A percentile compares a stretch with the other conserved stretches of the same genome.
Evolutionary conservation across 306 rosid genomes (phyloP).

Genomic region (Hylodesmum podocarpum): DNA sequence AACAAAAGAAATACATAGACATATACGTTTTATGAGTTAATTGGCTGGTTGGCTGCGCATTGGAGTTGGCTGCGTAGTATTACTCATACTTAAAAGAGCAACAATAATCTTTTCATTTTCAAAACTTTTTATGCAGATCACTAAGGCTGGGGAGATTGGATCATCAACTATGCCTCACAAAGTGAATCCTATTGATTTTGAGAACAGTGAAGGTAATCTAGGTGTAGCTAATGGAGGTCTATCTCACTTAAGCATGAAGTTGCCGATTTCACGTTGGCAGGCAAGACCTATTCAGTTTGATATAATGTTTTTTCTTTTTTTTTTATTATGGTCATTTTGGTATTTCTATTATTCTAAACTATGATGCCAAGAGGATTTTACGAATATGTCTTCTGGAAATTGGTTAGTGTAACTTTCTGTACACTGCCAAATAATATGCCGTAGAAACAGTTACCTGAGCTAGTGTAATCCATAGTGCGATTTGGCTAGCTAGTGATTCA

Average conservation of each 20-base stretch:
- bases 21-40: no score
- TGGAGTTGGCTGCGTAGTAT: no score
- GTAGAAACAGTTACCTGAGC: not conserved
- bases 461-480: not conserved
- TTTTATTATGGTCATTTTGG: not conserved
- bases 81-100: no score
- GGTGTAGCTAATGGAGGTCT: conserved; percentile 76
- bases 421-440: not conserved
- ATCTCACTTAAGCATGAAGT: conserved; percentile 76
- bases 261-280: conserved; percentile 93
- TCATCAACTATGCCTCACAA: conserved; percentile 97
- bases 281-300: conserved; percentile 39
- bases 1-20: no score
- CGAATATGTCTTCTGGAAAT: conserved; percentile 4
- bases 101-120: not conserved
- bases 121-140: conserved; percentile 32
- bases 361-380: not conserved
- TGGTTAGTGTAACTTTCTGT: not conserved
- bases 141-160: conserved; percentile 82
- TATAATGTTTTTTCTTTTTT: not conserved
- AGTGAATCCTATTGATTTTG: conserved; percentile 97
- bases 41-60: no score
- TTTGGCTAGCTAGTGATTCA: not conserved
- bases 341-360: conserved; percentile 14
- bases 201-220: conserved; percentile 92